These are phyloP conservation scores for Aspergillus oerlinghausenensis DNA, from an alignment of 2,329 filamentous ascomycete genomes.

Conservation along the genomic window DNA sequence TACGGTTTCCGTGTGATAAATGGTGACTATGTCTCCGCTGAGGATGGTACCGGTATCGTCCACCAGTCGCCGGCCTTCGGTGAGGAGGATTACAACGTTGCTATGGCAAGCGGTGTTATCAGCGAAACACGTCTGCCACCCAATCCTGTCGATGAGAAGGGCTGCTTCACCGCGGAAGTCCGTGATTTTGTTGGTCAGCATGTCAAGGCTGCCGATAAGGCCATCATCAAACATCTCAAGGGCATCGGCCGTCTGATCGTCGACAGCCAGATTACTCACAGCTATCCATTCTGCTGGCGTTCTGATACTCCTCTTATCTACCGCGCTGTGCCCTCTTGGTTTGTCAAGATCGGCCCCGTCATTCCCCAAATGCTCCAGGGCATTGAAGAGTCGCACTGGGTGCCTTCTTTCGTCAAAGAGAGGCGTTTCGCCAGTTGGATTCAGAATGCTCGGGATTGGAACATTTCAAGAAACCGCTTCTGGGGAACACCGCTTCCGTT, in stretches of 20 bases:
- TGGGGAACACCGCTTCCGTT: conserved; percentile 92
- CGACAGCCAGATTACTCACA: conserved; percentile 83
- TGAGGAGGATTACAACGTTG: conserved; percentile 91
- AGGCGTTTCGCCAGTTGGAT: conserved; percentile 91
- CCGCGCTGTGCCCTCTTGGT: conserved; percentile 89
- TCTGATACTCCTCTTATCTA: conserved; percentile 96
- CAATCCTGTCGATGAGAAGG: conserved; percentile 82
- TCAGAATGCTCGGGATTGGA: conserved; percentile 86
- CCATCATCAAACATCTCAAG: conserved; percentile 86
- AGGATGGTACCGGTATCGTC: conserved; percentile 89
- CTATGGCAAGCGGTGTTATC: conserved; percentile 71
- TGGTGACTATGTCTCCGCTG: conserved; percentile 79
- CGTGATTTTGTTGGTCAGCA: conserved; percentile 79
- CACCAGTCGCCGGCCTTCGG: conserved; percentile 92
- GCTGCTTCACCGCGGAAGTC: conserved; percentile 72
- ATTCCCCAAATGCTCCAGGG: conserved; percentile 87
- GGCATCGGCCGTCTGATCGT: conserved; percentile 70
- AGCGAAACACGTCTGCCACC: conserved; percentile 73
- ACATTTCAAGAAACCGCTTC: conserved; percentile 87
- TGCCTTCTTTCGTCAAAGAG: conserved; percentile 85
- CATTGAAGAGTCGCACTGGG: conserved; percentile 87
- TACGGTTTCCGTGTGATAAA: conserved; percentile 76
- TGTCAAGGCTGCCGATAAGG: conserved; percentile 88
- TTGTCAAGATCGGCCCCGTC: conserved; percentile 79
- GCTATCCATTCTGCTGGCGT: conserved; percentile 88